Conservation (phyloP, 495 filamentous ascomycete species). For the Daldinia caldariorum region DNA sequence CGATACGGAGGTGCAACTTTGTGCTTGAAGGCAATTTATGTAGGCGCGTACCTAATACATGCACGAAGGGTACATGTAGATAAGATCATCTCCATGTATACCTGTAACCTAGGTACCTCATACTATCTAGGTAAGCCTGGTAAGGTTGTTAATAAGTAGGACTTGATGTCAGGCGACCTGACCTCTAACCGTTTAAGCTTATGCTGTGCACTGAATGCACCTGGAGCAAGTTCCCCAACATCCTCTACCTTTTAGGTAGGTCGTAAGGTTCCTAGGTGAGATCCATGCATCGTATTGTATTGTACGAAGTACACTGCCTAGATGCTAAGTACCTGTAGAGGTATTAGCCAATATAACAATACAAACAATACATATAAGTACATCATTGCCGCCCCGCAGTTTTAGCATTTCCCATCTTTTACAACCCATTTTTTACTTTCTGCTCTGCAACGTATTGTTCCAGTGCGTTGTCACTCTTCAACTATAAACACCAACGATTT, state of each 20-base stretch:
- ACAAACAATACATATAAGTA: conserved; percentile 15
- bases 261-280: too few relatives aligned
- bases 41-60: conserved; percentile 2
- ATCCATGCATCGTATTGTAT: too few relatives aligned
- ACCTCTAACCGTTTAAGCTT: conserved; percentile 4
- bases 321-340: not conserved
- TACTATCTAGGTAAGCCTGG: too few relatives aligned
- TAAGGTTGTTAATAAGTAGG: not conserved
- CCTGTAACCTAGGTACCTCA: too few relatives aligned
- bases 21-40: not conserved
- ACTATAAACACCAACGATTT: not conserved
- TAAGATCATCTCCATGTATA: too few relatives aligned
- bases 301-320: not conserved
- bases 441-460: not conserved
- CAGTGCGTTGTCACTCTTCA: not conserved
- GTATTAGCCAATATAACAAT: conserved; percentile 2
- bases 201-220: not conserved
- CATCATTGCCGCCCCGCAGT: conserved; percentile 12
- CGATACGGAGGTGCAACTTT: not conserved
- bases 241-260: too few relatives aligned
- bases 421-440: conserved; percentile 6
- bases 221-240: not conserved
- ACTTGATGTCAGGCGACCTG: conserved; percentile 14
- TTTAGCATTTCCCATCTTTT: conserved; percentile 2
- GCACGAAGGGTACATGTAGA: not conserved